Conservation (phyloP, 2,329 filamentous ascomycete species). For the Trichophyton rubrum region DNA sequence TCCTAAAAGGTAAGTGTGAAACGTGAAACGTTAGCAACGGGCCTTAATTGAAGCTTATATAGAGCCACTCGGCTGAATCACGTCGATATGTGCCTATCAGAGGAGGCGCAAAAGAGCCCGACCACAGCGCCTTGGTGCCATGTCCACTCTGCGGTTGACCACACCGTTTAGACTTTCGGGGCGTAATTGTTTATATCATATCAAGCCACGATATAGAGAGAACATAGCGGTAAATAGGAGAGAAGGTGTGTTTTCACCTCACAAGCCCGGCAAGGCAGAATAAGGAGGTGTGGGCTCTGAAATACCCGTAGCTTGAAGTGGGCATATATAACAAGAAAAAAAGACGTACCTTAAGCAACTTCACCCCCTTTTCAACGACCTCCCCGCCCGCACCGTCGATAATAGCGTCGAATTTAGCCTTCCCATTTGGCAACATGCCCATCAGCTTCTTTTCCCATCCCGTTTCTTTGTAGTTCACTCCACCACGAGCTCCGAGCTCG, state of each 20-base stretch:
- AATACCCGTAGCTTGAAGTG: not conserved
- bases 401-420: constrained; percentile 64
- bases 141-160: not conserved
- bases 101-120: not conserved
- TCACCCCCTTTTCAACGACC: constrained; percentile 55
- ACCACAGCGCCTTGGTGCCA: not conserved
- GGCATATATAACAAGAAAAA: constrained; percentile 2
- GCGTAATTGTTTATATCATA: not conserved
- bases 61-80: not conserved
- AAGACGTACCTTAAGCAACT: constrained; percentile 51
- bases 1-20: constrained; percentile 27
- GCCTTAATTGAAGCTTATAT: constrained; percentile 1
- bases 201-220: not conserved
- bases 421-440: constrained; percentile 45
- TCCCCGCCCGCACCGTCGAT: constrained; percentile 86
- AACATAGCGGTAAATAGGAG: not conserved
- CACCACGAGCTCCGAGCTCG: constrained; percentile 62
- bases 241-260: not conserved
- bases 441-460: constrained; percentile 70
- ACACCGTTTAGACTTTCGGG: not conserved
- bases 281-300: not conserved
- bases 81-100: not conserved
- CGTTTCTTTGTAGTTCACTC: constrained; percentile 67
- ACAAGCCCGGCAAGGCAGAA: not conserved
- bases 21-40: constrained; percentile 2